Conservation (phyloP, 257 asterid genomes). For the Solanum ahanhuiri region DNA sequence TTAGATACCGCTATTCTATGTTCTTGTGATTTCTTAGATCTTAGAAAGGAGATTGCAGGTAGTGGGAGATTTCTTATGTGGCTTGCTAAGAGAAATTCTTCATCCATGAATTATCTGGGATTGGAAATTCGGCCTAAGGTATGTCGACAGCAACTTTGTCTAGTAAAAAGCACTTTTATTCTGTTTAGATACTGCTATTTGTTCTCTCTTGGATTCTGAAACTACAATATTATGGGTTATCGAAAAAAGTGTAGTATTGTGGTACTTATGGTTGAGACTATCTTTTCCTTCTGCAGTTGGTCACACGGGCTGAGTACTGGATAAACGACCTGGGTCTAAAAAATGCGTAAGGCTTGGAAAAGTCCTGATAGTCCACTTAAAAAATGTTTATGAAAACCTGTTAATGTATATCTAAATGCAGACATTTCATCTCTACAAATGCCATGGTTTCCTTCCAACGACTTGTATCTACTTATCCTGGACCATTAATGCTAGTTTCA, state of each 20-base stretch:
- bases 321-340: constrained; percentile 50
- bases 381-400: constrained; percentile 5
- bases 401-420: constrained; percentile 28
- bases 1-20: neutral
- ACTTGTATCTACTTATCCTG: constrained; percentile 75
- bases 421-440: constrained; percentile 77
- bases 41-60: constrained; percentile 31
- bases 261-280: constrained; percentile 1
- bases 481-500: constrained; percentile 71
- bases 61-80: constrained; percentile 88
- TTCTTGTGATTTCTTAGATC: neutral
- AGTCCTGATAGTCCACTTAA: constrained; percentile 8
- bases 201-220: constrained; percentile 3
- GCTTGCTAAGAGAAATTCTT: constrained; percentile 56
- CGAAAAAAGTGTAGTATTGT: neutral
- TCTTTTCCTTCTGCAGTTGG: constrained; percentile 53
- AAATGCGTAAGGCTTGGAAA: constrained; percentile 54
- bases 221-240: neutral
- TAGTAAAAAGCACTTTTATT: constrained; percentile 1
- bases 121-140: constrained; percentile 89
- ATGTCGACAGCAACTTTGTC: constrained; percentile 13
- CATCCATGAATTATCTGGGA: constrained; percentile 64
- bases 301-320: constrained; percentile 77
- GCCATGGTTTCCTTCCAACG: constrained; percentile 71
- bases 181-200: neutral